These are phyloP conservation scores for Corymbia citriodora DNA, from an alignment of 441 rosid species.

Conservation along the genomic window DNA sequence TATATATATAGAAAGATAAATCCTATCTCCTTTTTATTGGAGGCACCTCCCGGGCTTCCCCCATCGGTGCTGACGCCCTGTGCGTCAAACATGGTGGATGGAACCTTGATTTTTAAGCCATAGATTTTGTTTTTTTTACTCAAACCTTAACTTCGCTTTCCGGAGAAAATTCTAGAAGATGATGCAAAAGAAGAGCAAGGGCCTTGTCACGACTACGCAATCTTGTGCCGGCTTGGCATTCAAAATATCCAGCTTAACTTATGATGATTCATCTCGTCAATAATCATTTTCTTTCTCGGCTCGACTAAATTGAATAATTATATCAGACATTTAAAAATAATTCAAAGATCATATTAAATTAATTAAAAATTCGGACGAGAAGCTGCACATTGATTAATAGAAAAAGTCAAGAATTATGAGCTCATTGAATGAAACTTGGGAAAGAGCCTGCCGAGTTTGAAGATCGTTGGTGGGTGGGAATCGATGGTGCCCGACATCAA, in stretches of 20 bases:
- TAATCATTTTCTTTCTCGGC: rapidly evolving
- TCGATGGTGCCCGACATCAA: neutral
- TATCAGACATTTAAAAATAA: neutral
- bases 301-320: rapidly evolving
- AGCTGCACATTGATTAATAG: neutral
- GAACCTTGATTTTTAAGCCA: neutral
- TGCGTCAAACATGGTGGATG: neutral
- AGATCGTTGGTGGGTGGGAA: neutral
- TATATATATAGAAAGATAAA: too few species aligned
- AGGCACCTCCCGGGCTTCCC: neutral
- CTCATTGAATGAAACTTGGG: neutral
- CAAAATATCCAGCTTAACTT: neutral
- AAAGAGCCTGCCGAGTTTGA: neutral
- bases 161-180: neutral
- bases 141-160: neutral
- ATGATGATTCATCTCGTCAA: neutral
- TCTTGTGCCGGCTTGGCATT: neutral
- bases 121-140: neutral
- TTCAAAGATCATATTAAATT: rapidly evolving
- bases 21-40: neutral
- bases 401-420: neutral
- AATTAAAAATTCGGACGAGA: neutral
- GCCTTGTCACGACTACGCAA: too few species aligned
- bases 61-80: neutral
- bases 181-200: neutral